These are phyloP conservation scores for Begonia fuchsioides DNA, from an alignment of 306 rosid genomes.

Conservation along the genomic window DNA sequence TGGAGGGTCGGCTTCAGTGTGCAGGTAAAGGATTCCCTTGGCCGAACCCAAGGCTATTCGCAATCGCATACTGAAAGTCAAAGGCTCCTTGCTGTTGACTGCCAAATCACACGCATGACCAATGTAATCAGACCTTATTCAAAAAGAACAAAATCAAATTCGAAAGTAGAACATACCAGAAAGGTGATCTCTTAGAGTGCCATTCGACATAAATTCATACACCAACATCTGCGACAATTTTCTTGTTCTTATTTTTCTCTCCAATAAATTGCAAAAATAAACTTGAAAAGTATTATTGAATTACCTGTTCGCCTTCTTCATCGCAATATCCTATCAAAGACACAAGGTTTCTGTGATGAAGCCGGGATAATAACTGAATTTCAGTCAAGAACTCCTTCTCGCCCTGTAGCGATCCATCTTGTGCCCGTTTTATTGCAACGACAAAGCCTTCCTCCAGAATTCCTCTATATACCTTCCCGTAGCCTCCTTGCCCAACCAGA, in stretches of 20 bases:
- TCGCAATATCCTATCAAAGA: conserved; percentile 71
- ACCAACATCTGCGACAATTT: conserved; percentile 71
- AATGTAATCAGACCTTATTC: neutral
- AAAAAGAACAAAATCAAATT: neutral
- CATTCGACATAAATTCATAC: conserved; percentile 84
- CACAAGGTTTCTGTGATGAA: conserved; percentile 81
- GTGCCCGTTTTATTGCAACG: conserved; percentile 87
- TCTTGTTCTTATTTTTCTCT: neutral
- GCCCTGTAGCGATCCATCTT: conserved; percentile 67
- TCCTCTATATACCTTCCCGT: conserved; percentile 75
- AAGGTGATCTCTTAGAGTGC: conserved; percentile 83
- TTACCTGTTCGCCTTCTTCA: conserved; percentile 73
- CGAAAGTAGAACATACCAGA: conserved; percentile 36
- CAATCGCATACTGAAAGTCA: conserved; percentile 56
- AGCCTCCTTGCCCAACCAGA: conserved; percentile 73
- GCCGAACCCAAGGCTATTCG: conserved; percentile 70
- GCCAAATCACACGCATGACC: conserved; percentile 6
- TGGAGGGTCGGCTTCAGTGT: conserved; percentile 95
- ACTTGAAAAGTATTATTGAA: conserved; percentile 5
- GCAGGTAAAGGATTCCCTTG: conserved; percentile 82
- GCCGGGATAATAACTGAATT: conserved; percentile 58
- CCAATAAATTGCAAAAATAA: neutral
- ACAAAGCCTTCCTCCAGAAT: conserved; percentile 36
- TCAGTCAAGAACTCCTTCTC: conserved; percentile 82
- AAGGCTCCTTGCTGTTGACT: conserved; percentile 42